Percentiles rank a stretch among this genome's conserved stretches.
Conservation (phyloP, 148 eudicot species). For the Nepenthes gracilis region DNA sequence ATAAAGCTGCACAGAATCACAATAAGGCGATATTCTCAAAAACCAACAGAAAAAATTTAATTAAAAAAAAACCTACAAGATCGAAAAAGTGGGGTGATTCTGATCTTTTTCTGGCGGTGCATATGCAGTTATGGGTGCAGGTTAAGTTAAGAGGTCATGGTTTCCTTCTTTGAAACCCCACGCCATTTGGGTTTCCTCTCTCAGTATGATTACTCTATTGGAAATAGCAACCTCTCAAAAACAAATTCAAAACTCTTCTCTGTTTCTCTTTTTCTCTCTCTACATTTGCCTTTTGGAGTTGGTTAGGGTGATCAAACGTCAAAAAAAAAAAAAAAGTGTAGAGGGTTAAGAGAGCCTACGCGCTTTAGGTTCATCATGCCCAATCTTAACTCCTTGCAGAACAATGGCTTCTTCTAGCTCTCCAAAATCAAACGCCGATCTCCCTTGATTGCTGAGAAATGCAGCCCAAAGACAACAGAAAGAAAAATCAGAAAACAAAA, state of each 20-base stretch:
- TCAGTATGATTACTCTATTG: slow-evolving; percentile 27
- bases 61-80: slow-evolving; percentile 4
- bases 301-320: slow-evolving; percentile 41
- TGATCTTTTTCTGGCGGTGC: slow-evolving; percentile 12
- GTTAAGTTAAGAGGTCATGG: slow-evolving; percentile 19
- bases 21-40: slow-evolving; percentile 1
- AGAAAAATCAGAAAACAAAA: background rate
- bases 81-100: slow-evolving; percentile 1
- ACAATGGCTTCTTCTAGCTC: slow-evolving; percentile 85
- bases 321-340: slow-evolving; percentile 1
- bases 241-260: slow-evolving; percentile 2
- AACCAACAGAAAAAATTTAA: background rate
- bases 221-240: slow-evolving; percentile 6
- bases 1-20: slow-evolving; percentile 68
- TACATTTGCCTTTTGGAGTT: slow-evolving; percentile 11
- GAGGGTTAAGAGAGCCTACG: slow-evolving; percentile 16
- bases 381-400: slow-evolving; percentile 60
- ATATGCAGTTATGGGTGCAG: slow-evolving; percentile 16
- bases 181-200: slow-evolving; percentile 42
- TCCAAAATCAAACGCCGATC: slow-evolving; percentile 83
- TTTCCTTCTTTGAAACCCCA: slow-evolving; percentile 62
- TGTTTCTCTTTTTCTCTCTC: background rate
- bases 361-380: slow-evolving; percentile 51
- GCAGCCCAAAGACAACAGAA: background rate
- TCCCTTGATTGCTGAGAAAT: slow-evolving; percentile 58